Conservation (phyloP, 2,329 filamentous ascomycete genomes). For the Pestalotiopsis sp. region DNA sequence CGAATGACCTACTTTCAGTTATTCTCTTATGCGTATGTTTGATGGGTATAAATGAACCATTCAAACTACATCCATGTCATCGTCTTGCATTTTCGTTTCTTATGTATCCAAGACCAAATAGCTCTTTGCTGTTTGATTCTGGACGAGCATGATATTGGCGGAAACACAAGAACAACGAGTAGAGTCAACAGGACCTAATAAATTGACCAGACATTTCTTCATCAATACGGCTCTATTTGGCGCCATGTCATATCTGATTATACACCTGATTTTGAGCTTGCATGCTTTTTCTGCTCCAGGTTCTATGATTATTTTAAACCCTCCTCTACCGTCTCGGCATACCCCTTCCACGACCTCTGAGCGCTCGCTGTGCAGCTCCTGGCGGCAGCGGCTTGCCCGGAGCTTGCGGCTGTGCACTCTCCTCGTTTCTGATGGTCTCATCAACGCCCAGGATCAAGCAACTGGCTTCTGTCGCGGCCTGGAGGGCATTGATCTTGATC, state of each 20-base stretch:
- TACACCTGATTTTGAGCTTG: slow-evolving; percentile 13
- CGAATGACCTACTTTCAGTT: too few species aligned
- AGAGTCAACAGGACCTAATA: too few species aligned
- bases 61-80: too few species aligned
- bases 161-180: too few species aligned
- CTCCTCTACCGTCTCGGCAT: slow-evolving; percentile 79
- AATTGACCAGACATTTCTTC: not conserved
- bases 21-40: too few species aligned
- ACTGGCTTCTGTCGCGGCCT: slow-evolving; percentile 92
- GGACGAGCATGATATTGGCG: too few species aligned
- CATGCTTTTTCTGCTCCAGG: slow-evolving; percentile 12
- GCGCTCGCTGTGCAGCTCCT: slow-evolving; percentile 84
- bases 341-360: slow-evolving; percentile 81
- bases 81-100: too few species aligned
- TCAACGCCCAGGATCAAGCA: slow-evolving; percentile 96
- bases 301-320: slow-evolving; percentile 2
- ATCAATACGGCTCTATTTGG: slow-evolving; percentile 11
- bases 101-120: too few species aligned
- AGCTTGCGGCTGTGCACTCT: slow-evolving; percentile 82
- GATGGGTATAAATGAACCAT: too few species aligned
- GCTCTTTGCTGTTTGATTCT: too few species aligned
- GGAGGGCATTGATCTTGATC: slow-evolving; percentile 96
- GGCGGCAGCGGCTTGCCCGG: slow-evolving; percentile 75
- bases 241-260: slow-evolving; percentile 8
- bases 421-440: slow-evolving; percentile 98